Base-by-base conservation (phyloP, 352 stramenopile species). In the Chrysophaeum taylorii region DNA sequence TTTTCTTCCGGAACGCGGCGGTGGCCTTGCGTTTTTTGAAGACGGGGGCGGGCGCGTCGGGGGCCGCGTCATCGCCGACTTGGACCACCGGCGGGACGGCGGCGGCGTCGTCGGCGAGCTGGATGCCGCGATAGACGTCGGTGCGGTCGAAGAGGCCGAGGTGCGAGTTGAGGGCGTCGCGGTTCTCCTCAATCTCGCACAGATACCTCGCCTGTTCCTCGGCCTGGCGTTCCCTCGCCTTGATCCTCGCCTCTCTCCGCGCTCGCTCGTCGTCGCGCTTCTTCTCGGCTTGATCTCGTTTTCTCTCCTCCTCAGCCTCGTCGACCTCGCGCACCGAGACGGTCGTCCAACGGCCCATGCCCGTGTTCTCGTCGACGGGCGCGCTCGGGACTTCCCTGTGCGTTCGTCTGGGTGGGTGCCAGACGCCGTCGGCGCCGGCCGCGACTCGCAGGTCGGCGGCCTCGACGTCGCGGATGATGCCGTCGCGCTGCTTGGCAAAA, bases 321-420 rank as follows among this genome's bases (percentile, higher is more conserved):
- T 74, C 42, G 23, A 70, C 23, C 9, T 67, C 54, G n/a, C 62
- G 18, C 9, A 74, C 70, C 16, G 70, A 62, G 2, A 74, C 70
- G 29, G 62, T 71, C 27, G 70, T 61, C 70, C 70, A 74, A 2
- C 7, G 4, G 36, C 69, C 69, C n/a, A 73, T 14, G 21, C 69
- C 69, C 35, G 57, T 70, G 64, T 57, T 69, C 36, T 4, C 39
- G n/a, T 33, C 29, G 18, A 62, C 9, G 14, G 25, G 12, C 39
- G 27, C 4, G 9, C 37, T 12, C 16, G 4, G 36, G 31, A 62
- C 42, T 21, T 42, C 25, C 53, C 61, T 29, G 52, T 57, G 38
- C 12, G 27, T 5, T 29, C 53, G 12, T 29, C n/a, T n/a, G n/a
- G n/a, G n/a, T n/a, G n/a, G n/a, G 9, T 25, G 45, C 45, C 45